Percentiles rank a stretch among this genome's conserved stretches.
Evolutionary conservation across 208 protist species (phyloP).

Genomic region (Trypanosoma boissoni): DNA sequence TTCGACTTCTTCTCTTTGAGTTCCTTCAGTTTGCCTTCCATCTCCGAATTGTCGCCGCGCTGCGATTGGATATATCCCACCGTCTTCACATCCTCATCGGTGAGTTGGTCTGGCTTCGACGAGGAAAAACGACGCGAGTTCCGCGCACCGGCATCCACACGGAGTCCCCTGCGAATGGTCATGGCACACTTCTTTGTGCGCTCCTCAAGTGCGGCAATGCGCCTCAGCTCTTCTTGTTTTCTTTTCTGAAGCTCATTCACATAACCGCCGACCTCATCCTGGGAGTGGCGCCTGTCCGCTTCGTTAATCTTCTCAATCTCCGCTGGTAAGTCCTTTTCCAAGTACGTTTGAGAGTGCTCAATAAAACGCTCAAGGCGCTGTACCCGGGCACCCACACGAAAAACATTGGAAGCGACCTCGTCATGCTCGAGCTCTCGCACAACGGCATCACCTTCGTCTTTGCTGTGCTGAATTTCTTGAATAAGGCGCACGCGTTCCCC

Average conservation of each 20-base stretch:
- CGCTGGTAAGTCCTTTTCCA: constrained; percentile 38
- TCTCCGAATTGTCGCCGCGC: constrained; percentile 24
- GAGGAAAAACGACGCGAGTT: neutral
- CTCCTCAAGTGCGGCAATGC: constrained; percentile 37
- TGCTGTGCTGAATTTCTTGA: constrained; percentile 65
- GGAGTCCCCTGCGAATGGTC: constrained; percentile 31
- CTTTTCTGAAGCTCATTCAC: constrained; percentile 59
- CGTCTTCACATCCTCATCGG: constrained; percentile 39
- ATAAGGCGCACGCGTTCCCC: constrained; percentile 47
- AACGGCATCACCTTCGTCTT: constrained; percentile 75
- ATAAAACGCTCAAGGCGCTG: constrained; percentile 70
- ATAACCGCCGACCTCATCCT: constrained; percentile 69
- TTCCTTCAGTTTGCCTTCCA: constrained; percentile 11
- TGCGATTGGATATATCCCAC: constrained; percentile 42
- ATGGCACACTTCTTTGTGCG: constrained; percentile 21
- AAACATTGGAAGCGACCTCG: constrained; percentile 39
- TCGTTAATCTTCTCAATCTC: constrained; percentile 54
- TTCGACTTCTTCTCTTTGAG: constrained; percentile 31
- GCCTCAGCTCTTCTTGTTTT: constrained; percentile 41
- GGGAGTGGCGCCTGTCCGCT: constrained; percentile 50
- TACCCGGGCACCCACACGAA: constrained; percentile 64
- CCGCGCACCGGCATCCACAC: constrained; percentile 14
- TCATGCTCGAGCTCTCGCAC: constrained; percentile 57
- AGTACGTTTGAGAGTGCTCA: constrained; percentile 31
- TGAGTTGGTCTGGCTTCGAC: constrained; percentile 15